Percentiles rank a stretch among this genome's conserved stretches.
These are phyloP conservation scores for Aspergillus floridensis DNA, from an alignment of 2,329 filamentous ascomycete species.

Conservation along the genomic window DNA sequence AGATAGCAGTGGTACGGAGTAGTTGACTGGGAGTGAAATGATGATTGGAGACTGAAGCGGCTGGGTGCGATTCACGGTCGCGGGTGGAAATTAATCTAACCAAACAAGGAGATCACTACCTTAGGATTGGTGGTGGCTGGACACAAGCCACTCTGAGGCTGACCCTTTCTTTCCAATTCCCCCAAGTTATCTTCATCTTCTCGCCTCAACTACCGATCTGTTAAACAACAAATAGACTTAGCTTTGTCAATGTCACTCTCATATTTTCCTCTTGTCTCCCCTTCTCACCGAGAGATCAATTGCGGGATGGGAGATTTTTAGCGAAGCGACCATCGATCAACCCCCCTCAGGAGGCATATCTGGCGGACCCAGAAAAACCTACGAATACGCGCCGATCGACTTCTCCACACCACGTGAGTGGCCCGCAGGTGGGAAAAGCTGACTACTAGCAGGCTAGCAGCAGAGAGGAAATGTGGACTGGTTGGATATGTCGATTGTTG, in stretches of 20 bases:
- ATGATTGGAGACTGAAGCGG: background rate
- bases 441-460: background rate
- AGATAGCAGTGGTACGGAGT: background rate
- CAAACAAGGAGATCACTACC: background rate
- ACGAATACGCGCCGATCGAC: conserved; percentile 5
- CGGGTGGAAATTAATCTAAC: background rate
- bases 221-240: background rate
- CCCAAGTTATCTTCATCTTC: background rate
- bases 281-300: background rate
- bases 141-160: background rate
- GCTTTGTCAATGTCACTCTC: background rate
- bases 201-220: background rate
- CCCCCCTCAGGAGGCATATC: too few species aligned
- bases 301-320: background rate
- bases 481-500: background rate
- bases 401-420: conserved; percentile 6
- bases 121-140: background rate
- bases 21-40: conserved; percentile 1
- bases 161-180: background rate
- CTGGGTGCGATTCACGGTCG: background rate
- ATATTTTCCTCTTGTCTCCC: background rate
- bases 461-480: too few species aligned
- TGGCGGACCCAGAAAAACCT: background rate
- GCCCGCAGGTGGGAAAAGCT: background rate
- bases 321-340: background rate